Evolutionary conservation across 2,329 filamentous ascomycete species (phyloP), one percentile per base, ranked within the genome.

Genomic region (Penicillium sp.): DNA sequence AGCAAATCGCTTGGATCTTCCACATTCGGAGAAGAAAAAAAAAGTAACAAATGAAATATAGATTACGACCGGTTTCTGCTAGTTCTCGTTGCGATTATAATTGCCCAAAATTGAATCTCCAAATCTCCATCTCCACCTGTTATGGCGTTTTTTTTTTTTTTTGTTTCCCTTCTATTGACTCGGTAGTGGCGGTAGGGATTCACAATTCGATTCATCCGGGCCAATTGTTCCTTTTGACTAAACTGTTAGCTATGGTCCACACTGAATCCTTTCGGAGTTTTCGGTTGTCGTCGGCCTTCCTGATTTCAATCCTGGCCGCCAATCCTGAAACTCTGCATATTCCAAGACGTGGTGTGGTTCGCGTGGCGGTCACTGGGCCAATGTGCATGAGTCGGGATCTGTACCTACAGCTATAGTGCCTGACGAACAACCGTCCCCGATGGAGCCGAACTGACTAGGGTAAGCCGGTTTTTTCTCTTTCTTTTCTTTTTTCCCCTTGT

Each of bases 241-340:
- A 29, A 13, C 9, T 35, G 21, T 25, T 48, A 9, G 19, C 2
- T 13, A n/a, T 48, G 21, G 31, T 31, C 45, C 45, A 23, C 29
- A 12, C 33, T 13, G n/a, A 25, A 31, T 38, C 31, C n/a, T 17
- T 55, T 48, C 54, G 42, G 42, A 31, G 17, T 29, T 41, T 49
- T 43, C 53, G 44, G 42, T 45, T 23, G 36, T 53, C 25, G 4
- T 55, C 38, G 31, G 53, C 21, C 35, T 53, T 48, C 17, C 39
- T 13, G 2, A 56, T 67, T 65, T 50, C 21, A 54, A 61, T 61
- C 23, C 38, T 36, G 54, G 52, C 65, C 13, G 55, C 17, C 38
- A 49, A 53, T 48, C 17, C 43, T 57, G 55, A 52, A 47, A 60
- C 49, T 47, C 23, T 50, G 50, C 45, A 52, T 49, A 2, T 31